Evolutionary conservation across 192 early-diverging fungal genomes (phyloP).

Genomic region (Spinellus fusiger): DNA sequence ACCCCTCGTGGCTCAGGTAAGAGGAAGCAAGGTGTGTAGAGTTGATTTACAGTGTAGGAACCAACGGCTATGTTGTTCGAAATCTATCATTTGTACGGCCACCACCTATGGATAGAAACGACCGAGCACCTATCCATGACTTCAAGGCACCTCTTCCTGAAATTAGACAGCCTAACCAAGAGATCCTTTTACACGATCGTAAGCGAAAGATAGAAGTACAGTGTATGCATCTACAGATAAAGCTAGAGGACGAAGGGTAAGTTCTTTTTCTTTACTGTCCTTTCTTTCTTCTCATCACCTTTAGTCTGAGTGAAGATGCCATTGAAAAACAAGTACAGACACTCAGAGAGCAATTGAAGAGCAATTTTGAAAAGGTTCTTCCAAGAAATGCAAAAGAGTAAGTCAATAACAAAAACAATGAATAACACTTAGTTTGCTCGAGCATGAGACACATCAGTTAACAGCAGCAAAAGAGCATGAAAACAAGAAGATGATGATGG

Average conservation of each 20-base stretch:
- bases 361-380: conserved; percentile 36
- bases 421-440: conserved; percentile 31
- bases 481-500: conserved; percentile 57
- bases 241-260: conserved; percentile 72
- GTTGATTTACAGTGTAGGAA: conserved; percentile 40
- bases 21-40: background rate
- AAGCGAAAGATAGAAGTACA: conserved; percentile 86
- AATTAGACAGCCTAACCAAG: conserved; percentile 59
- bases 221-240: conserved; percentile 72
- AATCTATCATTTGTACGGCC: conserved; percentile 73
- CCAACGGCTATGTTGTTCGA: conserved; percentile 93
- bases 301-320: conserved; percentile 53
- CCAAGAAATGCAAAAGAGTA: conserved; percentile 30
- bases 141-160: conserved; percentile 8
- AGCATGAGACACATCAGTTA: conserved; percentile 65
- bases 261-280: background rate
- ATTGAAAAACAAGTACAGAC: conserved; percentile 59
- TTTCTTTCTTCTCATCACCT: background rate
- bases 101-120: conserved; percentile 40
- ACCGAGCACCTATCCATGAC: conserved; percentile 18
- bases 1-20: conserved; percentile 72
- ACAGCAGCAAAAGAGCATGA: conserved; percentile 64
- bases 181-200: conserved; percentile 79
- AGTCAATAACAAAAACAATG: background rate
- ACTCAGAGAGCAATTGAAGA: conserved; percentile 53